Evolutionary conservation across 129 eudicot genomes (phyloP), one percentile per base, ranked within the genome.

Genomic region (Escallonia herrerae): DNA sequence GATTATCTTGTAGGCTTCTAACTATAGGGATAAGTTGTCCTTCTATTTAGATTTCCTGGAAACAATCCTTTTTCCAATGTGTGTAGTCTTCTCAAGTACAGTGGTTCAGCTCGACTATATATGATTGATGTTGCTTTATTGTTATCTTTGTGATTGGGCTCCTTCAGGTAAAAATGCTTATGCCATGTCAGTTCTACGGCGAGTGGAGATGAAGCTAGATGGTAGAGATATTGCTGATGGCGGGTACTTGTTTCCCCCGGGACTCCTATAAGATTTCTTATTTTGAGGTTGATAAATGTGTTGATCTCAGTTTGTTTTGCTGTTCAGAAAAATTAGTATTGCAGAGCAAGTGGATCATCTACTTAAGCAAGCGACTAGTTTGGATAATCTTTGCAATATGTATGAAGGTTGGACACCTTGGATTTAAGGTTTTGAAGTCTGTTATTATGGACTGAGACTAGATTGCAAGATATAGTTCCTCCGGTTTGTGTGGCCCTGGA

Each of bases 351-450:
- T 93, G 6, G 96, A 93, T 82, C 80, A 77, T 86, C 85, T 93
- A 70, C 85, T 93, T 55, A 86, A 83, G 89, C 99, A 88, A 80
- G 96, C 99, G 45, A 93, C 96, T n/a, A 89, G 86, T 52, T 76
- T 81, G 69, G 99, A 93, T 82, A 93, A 93, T 72, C 96, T 93
- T 62, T 93, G 99, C 83, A 93, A 89, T 64, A 93, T 93, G 99
- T 93, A 93, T 57, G 99, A 93, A 86, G 99, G 99, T 44, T 93
- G 99, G 99, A 93, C 99, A 49, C 96, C 99, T 38, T 93, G 99
- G 99, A 93, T 93, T 74, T 93, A 83, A 93, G 48, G 46, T 13
- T 41, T 64, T 43, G 58, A 67, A 74, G 58, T 38, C 58, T 58
- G 11, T 52, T 54, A 39, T 37, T 22, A 8, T 22, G 15, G 62